Evolutionary conservation across 805 yeast genomes (phyloP), one percentile per base, ranked within the genome.

Genomic region (Pichia rugopelliculosa): DNA sequence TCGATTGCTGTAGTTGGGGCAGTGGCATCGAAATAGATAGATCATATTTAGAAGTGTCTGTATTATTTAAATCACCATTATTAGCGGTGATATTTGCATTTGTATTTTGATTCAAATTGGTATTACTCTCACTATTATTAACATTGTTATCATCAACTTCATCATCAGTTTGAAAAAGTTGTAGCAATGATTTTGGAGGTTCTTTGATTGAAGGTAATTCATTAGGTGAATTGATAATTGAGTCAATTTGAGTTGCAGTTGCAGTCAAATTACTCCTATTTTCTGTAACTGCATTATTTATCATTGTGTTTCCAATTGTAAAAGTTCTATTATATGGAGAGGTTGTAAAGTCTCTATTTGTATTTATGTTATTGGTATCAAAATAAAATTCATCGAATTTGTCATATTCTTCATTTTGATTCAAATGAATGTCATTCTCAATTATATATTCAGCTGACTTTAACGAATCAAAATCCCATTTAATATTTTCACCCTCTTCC

Each of bases 401-500:
- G 21, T 54, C 59, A n/a, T 40, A 38, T 24, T 56, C 57, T 18
- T 54, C 59, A 26, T 15, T 36, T 21, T 39, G 27, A n/a, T 30
- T 30, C 15, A 62, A 55, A 50, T 77, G 73, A 39, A 83, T 79
- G 46, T 82, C 86, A 60, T 83, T 82, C 44, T 83, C 89, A 42
- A 84, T 64, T 30, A 85, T 80, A 60, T 84, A 85, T 53, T 85
- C 91, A 30, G 79, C 74, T 38, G 84, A 76, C 58, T 84, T 82
- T 46, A 87, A 66, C 0, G 93, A 84, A 62, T 88, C 96, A 59
- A 88, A 88, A 66, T 88, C 96, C 96, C 96, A 88, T 60, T 84
- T 82, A 21, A 84, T 79, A 49, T 73, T 79, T 38, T 56, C 64
- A 34, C 47, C 55, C 34, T 58, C 64, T 45, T 62, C 66, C 12